phyloP scores from a whole-genome alignment of 75 land plant species.

The Cupressus sempervirens region DNA sequence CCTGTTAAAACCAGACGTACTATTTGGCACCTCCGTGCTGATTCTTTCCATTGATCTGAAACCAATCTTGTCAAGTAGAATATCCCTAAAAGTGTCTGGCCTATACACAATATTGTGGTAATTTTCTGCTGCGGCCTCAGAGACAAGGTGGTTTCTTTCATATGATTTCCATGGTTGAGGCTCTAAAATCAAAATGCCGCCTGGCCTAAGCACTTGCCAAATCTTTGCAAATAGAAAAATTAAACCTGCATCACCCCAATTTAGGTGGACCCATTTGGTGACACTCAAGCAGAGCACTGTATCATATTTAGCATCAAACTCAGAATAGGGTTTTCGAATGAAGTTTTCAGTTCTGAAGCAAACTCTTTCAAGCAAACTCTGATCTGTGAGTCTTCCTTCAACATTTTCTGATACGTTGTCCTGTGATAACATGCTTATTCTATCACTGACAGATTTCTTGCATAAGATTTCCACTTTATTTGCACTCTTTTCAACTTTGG shows the following conservation, averaged over 20 bases:
- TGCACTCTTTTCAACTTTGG: slow-evolving; percentile 3
- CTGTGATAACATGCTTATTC: neutral
- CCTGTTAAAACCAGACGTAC: slow-evolving; percentile 59
- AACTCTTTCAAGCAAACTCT: slow-evolving; percentile 26
- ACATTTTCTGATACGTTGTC: neutral
- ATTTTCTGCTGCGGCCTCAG: slow-evolving; percentile 30
- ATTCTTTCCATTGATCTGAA: too few relatives aligned
- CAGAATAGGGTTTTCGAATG: too few relatives aligned
- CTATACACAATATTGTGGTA: slow-evolving; percentile 17
- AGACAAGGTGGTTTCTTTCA: slow-evolving; percentile 46
- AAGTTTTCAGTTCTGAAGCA: too few relatives aligned
- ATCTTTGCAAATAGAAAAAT: slow-evolving; percentile 67
- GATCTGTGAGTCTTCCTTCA: slow-evolving; percentile 8
- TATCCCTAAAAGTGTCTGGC: slow-evolving; percentile 42
- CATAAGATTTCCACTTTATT: neutral
- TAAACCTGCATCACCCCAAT: slow-evolving; percentile 96
- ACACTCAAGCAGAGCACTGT: too few relatives aligned
- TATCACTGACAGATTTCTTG: neutral
- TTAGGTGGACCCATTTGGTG: too few relatives aligned
- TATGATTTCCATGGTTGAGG: slow-evolving; percentile 95
- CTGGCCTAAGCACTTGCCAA: slow-evolving; percentile 73
- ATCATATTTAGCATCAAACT: too few relatives aligned
- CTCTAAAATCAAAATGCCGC: slow-evolving; percentile 81
- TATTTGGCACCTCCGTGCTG: slow-evolving; percentile 32
- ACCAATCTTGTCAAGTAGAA: slow-evolving; percentile 74